Percentiles rank a stretch among this genome's conserved stretches.
phyloP scores from a whole-genome alignment of 306 rosid species.

The Purshia tridentata region DNA sequence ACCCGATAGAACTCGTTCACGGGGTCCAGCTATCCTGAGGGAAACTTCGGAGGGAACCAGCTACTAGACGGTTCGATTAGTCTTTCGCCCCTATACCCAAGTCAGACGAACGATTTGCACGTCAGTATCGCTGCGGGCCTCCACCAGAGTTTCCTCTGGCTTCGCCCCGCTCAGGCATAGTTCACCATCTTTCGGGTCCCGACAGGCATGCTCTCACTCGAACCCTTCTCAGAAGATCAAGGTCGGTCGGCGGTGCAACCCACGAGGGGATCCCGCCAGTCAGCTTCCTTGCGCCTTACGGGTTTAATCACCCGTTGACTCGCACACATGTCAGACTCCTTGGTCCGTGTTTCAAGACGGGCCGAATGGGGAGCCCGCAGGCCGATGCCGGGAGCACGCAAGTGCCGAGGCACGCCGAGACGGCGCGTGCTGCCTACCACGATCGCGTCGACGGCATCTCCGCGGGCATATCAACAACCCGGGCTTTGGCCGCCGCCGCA shows the following conservation, averaged over 20 bases:
- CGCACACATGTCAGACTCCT: slow-evolving; percentile 5
- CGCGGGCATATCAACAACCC: too few relatives aligned
- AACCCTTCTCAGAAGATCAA: too few relatives aligned
- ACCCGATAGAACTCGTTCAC: neutral
- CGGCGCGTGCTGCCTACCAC: too few relatives aligned
- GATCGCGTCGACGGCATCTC: too few relatives aligned
- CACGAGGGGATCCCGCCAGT: too few relatives aligned
- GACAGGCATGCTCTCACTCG: too few relatives aligned
- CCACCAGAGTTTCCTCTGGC: too few relatives aligned
- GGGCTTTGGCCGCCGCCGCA: too few relatives aligned
- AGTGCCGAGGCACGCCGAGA: neutral
- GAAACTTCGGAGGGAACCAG: neutral
- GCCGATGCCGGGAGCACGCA: neutral
- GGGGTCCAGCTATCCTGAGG: neutral
- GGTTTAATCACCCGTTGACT: neutral
- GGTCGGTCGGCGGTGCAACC: too few relatives aligned
- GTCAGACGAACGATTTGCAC: neutral
- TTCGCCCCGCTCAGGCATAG: too few relatives aligned
- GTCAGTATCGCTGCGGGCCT: too few relatives aligned
- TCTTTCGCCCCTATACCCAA: neutral
- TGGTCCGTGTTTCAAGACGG: slow-evolving; percentile 13
- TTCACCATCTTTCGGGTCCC: too few relatives aligned
- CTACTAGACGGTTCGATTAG: neutral
- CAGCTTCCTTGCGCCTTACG: neutral
- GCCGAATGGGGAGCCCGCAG: neutral